Evolutionary conservation across 176 grass and related monocot genomes (phyloP).

Genomic region (Panicum miliaceum): DNA sequence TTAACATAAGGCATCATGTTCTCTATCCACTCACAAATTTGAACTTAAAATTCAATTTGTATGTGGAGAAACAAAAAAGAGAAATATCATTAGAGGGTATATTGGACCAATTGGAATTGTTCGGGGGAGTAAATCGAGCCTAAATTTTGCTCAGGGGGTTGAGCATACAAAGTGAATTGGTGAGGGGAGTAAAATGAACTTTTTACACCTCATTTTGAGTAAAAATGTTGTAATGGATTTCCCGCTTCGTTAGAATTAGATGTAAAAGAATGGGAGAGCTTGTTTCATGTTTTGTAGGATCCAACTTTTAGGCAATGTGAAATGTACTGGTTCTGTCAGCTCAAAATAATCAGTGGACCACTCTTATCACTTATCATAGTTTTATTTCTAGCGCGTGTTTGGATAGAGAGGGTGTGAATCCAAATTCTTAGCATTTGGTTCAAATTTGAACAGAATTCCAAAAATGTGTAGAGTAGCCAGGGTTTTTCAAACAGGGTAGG

Average conservation of each 20-base stretch:
- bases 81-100: no score
- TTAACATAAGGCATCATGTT: no score
- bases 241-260: constrained; percentile 18
- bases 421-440: neutral
- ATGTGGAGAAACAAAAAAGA: no score
- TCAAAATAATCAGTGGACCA: neutral
- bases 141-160: no score
- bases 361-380: neutral
- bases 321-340: neutral
- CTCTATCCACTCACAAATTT: no score
- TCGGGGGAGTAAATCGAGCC: no score
- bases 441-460: neutral
- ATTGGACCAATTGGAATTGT: no score
- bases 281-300: constrained; percentile 18
- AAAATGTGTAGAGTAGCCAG: neutral
- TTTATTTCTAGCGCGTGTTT: neutral
- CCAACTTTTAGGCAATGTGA: neutral
- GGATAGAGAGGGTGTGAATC: neutral
- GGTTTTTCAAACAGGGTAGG: neutral
- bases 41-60: no score
- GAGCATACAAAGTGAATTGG: no score
- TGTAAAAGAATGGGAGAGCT: neutral
- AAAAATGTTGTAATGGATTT: neutral
- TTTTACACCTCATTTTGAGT: neutral
- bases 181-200: no score